Evolutionary conservation across 2,329 filamentous ascomycete genomes (phyloP).

Genomic region (Lachnellula hyalina): DNA sequence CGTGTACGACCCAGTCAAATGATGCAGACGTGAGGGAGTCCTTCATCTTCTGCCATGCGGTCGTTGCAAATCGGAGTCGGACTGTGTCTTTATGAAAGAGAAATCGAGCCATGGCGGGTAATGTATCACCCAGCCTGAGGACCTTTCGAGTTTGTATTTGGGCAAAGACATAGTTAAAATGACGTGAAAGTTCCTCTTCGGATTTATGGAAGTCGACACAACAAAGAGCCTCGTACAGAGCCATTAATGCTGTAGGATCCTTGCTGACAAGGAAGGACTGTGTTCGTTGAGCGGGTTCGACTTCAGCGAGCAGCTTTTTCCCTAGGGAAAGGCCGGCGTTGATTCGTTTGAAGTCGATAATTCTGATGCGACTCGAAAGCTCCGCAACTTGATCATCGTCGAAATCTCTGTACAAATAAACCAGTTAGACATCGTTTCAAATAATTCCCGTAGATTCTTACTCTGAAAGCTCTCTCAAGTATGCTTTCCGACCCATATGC

Average conservation of each 20-base stretch:
- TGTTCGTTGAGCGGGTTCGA: slow-evolving; percentile 22
- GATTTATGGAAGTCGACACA: slow-evolving; percentile 70
- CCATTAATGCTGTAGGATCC: slow-evolving; percentile 60
- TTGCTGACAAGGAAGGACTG: slow-evolving; percentile 30
- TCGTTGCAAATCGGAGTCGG: slow-evolving; percentile 60
- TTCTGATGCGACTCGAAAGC: slow-evolving; percentile 52
- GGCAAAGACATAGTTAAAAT: slow-evolving; percentile 78
- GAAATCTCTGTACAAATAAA: slow-evolving; percentile 21
- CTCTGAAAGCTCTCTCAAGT: slow-evolving; percentile 59
- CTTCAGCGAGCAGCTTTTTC: slow-evolving; percentile 42
- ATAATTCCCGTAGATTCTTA: slow-evolving; percentile 33
- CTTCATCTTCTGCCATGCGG: slow-evolving; percentile 62
- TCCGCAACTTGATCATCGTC: slow-evolving; percentile 46
- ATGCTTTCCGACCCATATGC: slow-evolving; percentile 61
- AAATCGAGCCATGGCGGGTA: slow-evolving; percentile 81
- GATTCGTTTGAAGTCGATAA: slow-evolving; percentile 57
- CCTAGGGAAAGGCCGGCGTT: slow-evolving; percentile 54
- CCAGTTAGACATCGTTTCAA: slow-evolving; percentile 6
- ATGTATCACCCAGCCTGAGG: slow-evolving; percentile 68
- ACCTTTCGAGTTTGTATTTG: slow-evolving; percentile 72
- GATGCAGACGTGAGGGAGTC: slow-evolving; percentile 62
- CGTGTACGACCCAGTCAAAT: slow-evolving; percentile 83
- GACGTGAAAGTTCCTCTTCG: slow-evolving; percentile 21
- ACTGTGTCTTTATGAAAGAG: slow-evolving; percentile 67
- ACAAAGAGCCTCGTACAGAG: slow-evolving; percentile 83